Base-by-base conservation (phyloP, 1,139 yeast genomes). In the Debaryomyces fabryi region DNA sequence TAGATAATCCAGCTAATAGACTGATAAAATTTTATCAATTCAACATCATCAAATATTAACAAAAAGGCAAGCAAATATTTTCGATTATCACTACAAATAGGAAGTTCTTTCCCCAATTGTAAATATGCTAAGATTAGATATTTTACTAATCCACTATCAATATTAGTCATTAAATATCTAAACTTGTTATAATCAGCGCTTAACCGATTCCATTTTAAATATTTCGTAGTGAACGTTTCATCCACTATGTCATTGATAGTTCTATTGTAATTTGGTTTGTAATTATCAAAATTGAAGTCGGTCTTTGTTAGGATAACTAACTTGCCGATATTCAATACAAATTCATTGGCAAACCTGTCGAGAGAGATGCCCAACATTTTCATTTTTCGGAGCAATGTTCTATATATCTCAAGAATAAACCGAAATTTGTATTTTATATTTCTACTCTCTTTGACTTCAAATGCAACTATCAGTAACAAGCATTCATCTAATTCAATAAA, bases 401-500 rank as follows among this genome's bases (percentile, higher is more conserved):
- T 21, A 24, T 45, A 45, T 13, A 39, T 13, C 6, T 23, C 38
- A 10, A 45, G 12, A 16, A 39, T 6, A 12, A 34, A 5, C n/a
- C 24, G 20, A 21, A 29, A 35, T 16, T 45, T 45, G n/a, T 24
- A 16, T 10, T 29, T 13, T n/a, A 45, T 18, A 13, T 13, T 29
- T 25, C 24, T 16, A 21, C 32, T 39, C 44, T 44, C 21, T 10
- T 13, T 37, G 15, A 8, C 21, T 34, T 48, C 47, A 34, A 21
- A 27, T 13, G 42, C 38, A 18, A 45, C 35, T 6, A 45, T 33
- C 27, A 36, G 34, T 23, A 47, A 30, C 12, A 48, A 18, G 24
- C 51, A 45, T 25, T 50, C 51, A 41, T 50, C 53, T 3, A 50
- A 39, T 8, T 27, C 25, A 21, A 42, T 43, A n/a, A 50, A 35